Evolutionary conservation across 192 early-diverging fungal genomes (phyloP).

Genomic region (Podochytrium sp.): DNA sequence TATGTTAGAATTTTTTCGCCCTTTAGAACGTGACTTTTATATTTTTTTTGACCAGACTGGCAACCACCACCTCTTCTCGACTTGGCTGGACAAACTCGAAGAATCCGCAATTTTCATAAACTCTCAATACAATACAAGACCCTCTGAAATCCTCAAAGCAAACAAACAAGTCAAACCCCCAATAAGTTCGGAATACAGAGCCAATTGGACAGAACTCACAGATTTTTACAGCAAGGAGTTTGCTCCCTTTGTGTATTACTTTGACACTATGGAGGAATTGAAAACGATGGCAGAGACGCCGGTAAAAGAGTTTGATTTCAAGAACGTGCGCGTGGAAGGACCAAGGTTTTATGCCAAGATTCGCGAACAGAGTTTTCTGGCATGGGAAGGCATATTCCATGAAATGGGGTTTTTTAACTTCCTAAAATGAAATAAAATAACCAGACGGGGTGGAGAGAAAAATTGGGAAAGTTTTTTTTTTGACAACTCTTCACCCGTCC

Average conservation of each 20-base stretch:
- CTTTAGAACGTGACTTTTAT: too few species aligned
- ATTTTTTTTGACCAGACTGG: too few species aligned
- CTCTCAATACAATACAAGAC: background rate
- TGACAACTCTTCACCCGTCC: background rate
- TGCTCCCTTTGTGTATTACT: constrained; percentile 27
- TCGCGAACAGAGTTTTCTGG: background rate
- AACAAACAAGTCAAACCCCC: too few species aligned
- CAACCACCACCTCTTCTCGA: constrained; percentile 8
- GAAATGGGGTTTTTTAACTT: too few species aligned
- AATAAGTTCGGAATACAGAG: background rate
- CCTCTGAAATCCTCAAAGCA: too few species aligned
- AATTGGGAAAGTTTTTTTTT: too few species aligned
- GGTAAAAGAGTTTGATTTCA: constrained; percentile 7
- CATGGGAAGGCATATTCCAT: constrained; percentile 13
- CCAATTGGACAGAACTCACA: background rate
- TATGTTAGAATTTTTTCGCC: too few species aligned
- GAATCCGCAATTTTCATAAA: constrained; percentile 5
- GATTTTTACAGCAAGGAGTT: constrained; percentile 23
- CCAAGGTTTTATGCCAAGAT: constrained; percentile 3
- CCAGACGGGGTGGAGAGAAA: too few species aligned
- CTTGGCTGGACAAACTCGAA: constrained; percentile 25
- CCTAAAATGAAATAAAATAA: too few species aligned
- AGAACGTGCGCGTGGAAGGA: constrained; percentile 20
- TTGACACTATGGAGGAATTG: constrained; percentile 18
- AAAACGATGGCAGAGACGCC: background rate